Evolutionary conservation across 2,329 filamentous ascomycete species (phyloP), one percentile per base, ranked within the genome.

Genomic region (Talaromyces sp.): DNA sequence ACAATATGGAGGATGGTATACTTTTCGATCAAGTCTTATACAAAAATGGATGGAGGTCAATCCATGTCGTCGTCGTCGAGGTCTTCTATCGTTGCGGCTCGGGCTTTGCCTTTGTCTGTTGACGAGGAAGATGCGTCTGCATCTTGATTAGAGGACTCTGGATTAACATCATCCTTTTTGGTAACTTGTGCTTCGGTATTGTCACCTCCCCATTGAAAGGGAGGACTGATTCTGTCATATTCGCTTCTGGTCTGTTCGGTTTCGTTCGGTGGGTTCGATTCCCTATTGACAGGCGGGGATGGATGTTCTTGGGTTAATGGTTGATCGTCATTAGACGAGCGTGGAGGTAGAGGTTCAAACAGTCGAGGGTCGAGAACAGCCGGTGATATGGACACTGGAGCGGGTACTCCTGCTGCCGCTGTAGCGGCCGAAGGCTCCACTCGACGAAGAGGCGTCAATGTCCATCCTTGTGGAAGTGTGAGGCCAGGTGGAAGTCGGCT

Each of bases 401-500:
- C 22, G 31, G 61, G 22, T 5, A 29, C 25, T 31, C 58, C 10
- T 27, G 38, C 36, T 10, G 60, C 10, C 15, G 61, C 19, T 8
- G 58, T 49, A 6, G 36, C 40, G 34, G 60, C 5, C 8, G 45
- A 27, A 10, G 63, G 54, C 29, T 71, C 72, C n/a, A 74, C 67
- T 53, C 76, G 72, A 25, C 79, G 76, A 5, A 84, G 71, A 36
- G 82, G 82, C 68, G 82, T 75, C 58, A 84, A 68, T 6, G 79
- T 79, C 82, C 82, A 87, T 11, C 85, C 85, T 65, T 81, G 78
- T 6, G 85, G 85, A 29, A 87, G 72, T 7, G 72, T 78, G 60
- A 86, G 72, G 2, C 85, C 85, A 61, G 79, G 76, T 10, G 84
- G 84, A 40, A 86, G 72, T 61, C 78, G 74, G 58, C 78, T 72